A percentile compares a stretch with the other conserved stretches of the same genome.
Evolutionary conservation across 306 rosid genomes (phyloP).

Genomic region (Fagus sylvatica): DNA sequence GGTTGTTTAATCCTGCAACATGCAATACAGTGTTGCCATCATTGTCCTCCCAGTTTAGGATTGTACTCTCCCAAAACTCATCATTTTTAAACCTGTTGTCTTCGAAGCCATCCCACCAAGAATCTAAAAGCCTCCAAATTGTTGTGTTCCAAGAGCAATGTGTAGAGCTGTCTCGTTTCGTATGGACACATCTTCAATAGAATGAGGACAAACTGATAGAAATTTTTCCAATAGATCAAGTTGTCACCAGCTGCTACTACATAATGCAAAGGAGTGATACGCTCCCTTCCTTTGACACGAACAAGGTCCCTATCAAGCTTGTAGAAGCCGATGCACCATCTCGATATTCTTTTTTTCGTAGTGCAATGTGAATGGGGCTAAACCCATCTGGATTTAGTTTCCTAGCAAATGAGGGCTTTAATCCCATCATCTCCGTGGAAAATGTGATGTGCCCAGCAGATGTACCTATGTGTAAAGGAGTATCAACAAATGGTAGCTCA

Average conservation of each 20-base stretch:
- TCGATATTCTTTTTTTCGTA: background rate
- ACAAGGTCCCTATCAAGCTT: background rate
- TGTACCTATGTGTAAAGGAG: slow-evolving; percentile 45
- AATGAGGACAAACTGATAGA: slow-evolving; percentile 34
- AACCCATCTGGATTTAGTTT: slow-evolving; percentile 12
- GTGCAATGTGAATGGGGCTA: slow-evolving; percentile 10
- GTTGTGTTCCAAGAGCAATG: slow-evolving; percentile 30
- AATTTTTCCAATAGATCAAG: slow-evolving; percentile 24
- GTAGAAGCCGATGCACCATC: background rate
- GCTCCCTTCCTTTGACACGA: background rate
- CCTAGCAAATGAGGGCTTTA: no score
- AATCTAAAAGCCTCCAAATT: background rate
- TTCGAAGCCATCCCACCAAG: no score
- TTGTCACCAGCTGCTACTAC: slow-evolving; percentile 22
- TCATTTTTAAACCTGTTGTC: no score
- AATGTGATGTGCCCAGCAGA: slow-evolving; percentile 28
- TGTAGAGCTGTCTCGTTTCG: slow-evolving; percentile 41
- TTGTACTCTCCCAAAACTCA: no score
- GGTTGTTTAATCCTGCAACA: no score
- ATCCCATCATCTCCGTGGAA: slow-evolving; percentile 37
- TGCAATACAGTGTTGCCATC: slow-evolving; percentile 40
- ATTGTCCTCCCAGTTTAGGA: slow-evolving; percentile 32
- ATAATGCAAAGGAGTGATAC: slow-evolving; percentile 3
- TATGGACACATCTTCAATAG: slow-evolving; percentile 35
- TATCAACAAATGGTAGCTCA: slow-evolving; percentile 30